Conservation (phyloP, 306 rosid species). For the Vigna unguiculata region DNA sequence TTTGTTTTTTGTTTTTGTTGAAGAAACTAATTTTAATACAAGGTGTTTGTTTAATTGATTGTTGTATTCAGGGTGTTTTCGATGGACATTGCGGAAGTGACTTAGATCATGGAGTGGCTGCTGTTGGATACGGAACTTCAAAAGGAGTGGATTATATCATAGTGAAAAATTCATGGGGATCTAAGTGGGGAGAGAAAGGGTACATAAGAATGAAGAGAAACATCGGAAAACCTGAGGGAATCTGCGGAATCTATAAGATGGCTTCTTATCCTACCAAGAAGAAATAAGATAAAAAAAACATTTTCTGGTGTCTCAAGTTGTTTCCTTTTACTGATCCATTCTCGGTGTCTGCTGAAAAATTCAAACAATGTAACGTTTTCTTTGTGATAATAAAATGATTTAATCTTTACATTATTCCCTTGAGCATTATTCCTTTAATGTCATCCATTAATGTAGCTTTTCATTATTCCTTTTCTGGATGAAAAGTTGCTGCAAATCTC, state of each 20-base stretch:
- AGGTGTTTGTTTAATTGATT: background rate
- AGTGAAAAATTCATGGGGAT: slow-evolving; percentile 91
- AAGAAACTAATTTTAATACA: slow-evolving; percentile 2
- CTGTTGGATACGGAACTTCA: slow-evolving; percentile 86
- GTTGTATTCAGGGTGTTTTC: slow-evolving; percentile 69
- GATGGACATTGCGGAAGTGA: slow-evolving; percentile 82
- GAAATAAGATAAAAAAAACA: slow-evolving; percentile 25
- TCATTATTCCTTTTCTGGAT: background rate
- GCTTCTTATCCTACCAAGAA: slow-evolving; percentile 91
- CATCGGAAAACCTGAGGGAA: slow-evolving; percentile 77
- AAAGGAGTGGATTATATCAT: slow-evolving; percentile 76
- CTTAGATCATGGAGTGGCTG: slow-evolving; percentile 92
- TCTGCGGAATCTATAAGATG: slow-evolving; percentile 87
- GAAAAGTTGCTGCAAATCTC: background rate
- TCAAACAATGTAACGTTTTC: slow-evolving; percentile 42
- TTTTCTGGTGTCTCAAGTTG: slow-evolving; percentile 17
- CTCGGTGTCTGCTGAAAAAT: slow-evolving; percentile 22
- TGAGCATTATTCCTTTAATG: no score
- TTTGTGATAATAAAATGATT: slow-evolving; percentile 28
- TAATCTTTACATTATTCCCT: background rate
- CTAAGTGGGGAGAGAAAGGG: slow-evolving; percentile 96
- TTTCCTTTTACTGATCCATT: slow-evolving; percentile 3
- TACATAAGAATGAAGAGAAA: slow-evolving; percentile 80
- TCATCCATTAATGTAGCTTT: background rate
- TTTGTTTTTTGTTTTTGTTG: no score